Evolutionary conservation across 805 yeast species (phyloP), one percentile per base, ranked within the genome.

Genomic region (Kodamaea neixiangensis): DNA sequence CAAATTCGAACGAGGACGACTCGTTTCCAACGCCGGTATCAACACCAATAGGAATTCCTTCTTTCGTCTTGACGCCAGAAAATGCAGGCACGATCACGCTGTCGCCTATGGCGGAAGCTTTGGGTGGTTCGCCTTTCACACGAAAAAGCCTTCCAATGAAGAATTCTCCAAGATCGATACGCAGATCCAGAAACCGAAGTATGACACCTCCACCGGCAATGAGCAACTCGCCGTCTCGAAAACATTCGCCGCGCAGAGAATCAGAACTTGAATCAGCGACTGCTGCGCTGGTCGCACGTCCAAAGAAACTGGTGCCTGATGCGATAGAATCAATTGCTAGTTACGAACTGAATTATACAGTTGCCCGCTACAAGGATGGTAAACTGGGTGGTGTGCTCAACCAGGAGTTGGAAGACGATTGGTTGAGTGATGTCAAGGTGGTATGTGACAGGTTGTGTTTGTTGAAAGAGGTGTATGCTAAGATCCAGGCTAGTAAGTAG

Each of bases 381-480:
- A 19, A 45, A 13, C 17, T 44, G 13, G 46, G 47, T 20, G 38
- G 20, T 10, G 14, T 33, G 15, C 49, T 25, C 15, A 44, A 44
- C 46, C 34, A 45, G 35, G 37, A 45, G 13, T 33, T 58, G 7
- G 67, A 64, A 41, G 45, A 49, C 9, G 57, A 52, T 13, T 69
- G 74, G 74, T 40, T 55, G 44, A 47, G 54, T 13, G 60, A 64
- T 54, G 51, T 63, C 7, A 54, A 55, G 42, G 53, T 54, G 39
- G 64, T 69, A 4, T 54, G 64, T 46, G 66, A 65, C 37, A 49
- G 70, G 43, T 52, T 69, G 20, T 62, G 60, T 44, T 54, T 66
- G 18, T 58, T 71, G 34, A 62, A 61, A 44, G 73, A 67, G 43
- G 57, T 63, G 2, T 67, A 65, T 50, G 59, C 55, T 41, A 50